Evolutionary conservation across 2,329 filamentous ascomycete species (phyloP).

Genomic region (Alternaria consortialis): DNA sequence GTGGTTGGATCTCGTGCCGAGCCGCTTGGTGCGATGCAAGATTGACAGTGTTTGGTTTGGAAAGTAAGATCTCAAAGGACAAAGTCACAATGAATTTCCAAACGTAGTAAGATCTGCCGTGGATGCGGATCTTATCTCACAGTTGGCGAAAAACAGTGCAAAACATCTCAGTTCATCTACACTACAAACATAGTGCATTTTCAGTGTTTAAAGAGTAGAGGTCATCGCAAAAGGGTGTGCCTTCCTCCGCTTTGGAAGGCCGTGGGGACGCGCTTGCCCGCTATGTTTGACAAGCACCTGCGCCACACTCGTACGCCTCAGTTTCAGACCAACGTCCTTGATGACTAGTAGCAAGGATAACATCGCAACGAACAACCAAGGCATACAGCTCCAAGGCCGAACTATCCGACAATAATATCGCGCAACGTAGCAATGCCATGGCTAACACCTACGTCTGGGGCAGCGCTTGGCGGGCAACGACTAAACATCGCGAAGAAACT

Average conservation of each 20-base stretch:
- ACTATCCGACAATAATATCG: not conserved
- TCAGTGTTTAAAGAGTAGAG: not conserved
- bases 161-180: not conserved
- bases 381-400: not conserved
- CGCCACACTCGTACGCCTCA: slow-evolving; percentile 14
- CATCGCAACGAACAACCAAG: not conserved
- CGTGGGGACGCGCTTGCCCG: not conserved
- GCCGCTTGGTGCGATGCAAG: not conserved
- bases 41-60: not conserved
- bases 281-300: slow-evolving; percentile 9
- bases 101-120: not conserved
- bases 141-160: not conserved
- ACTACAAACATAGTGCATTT: not conserved
- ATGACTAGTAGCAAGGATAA: not conserved
- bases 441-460: not conserved
- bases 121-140: not conserved
- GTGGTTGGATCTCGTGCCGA: not conserved
- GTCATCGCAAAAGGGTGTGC: not conserved
- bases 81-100: not conserved
- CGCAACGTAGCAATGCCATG: not conserved
- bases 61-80: not conserved
- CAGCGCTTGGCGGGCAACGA: not conserved
- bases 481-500: not conserved
- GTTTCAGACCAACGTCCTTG: slow-evolving; percentile 1
- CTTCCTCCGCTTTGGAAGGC: not conserved